Percentiles rank a stretch among this genome's conserved stretches.
Evolutionary conservation across 192 early-diverging fungal species (phyloP).

Genomic region (Coemansia sp.): DNA sequence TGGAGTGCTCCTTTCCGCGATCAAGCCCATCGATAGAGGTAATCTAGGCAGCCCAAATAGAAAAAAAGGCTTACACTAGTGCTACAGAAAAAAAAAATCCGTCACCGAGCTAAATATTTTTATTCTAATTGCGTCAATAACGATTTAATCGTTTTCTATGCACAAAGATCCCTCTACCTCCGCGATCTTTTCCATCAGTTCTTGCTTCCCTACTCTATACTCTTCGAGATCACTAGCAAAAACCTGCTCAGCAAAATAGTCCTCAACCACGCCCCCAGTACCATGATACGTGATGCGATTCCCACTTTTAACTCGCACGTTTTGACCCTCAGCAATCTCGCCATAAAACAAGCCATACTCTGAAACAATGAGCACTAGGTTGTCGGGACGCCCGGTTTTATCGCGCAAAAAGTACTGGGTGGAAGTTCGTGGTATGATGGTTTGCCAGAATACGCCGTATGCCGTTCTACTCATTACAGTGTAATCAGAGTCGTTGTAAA

Average conservation of each 20-base stretch:
- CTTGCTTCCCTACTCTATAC: not conserved
- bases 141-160: not conserved
- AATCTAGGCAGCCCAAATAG: not conserved
- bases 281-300: not conserved
- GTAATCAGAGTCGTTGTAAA: not conserved
- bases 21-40: too few relatives aligned
- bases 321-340: not conserved
- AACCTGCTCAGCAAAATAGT: constrained; percentile 7
- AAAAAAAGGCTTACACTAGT: too few relatives aligned
- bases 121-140: too few relatives aligned
- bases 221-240: constrained; percentile 4
- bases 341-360: constrained; percentile 4
- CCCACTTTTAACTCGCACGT: not conserved
- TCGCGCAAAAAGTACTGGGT: not conserved
- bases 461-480: not conserved
- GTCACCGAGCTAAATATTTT: too few relatives aligned
- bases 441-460: not conserved
- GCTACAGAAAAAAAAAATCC: too few relatives aligned
- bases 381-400: not conserved
- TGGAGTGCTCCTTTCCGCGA: too few relatives aligned
- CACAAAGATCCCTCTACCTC: not conserved
- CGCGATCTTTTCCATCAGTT: not conserved
- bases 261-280: not conserved
- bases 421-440: not conserved
- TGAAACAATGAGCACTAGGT: not conserved